Evolutionary conservation across 768 basidiomycete species (phyloP).

Genomic region (Phylloporus rhodoxanthus): DNA sequence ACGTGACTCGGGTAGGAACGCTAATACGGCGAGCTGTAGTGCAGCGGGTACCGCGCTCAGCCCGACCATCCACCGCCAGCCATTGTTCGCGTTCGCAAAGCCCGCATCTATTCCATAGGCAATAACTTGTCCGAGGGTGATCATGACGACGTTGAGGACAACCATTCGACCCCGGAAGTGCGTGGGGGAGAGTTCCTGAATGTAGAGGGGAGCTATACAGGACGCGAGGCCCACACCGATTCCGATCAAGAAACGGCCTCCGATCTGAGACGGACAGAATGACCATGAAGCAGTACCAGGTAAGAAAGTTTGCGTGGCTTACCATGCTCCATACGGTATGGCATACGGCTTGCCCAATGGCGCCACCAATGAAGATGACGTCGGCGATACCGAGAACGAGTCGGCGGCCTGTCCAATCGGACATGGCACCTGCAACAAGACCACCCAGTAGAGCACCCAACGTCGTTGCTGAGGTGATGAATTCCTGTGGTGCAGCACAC

Average conservation of each 20-base stretch:
- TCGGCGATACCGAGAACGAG: conserved; percentile 63
- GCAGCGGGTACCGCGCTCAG: conserved; percentile 65
- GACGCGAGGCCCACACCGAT: conserved; percentile 70
- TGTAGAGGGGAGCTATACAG: conserved; percentile 76
- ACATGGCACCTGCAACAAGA: conserved; percentile 59
- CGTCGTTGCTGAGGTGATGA: conserved; percentile 76
- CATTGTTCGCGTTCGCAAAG: conserved; percentile 50
- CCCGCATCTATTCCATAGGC: conserved; percentile 71
- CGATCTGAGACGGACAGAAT: conserved; percentile 39
- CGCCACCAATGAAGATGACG: conserved; percentile 68
- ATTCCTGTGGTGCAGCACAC: conserved; percentile 44
- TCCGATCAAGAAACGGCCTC: conserved; percentile 70
- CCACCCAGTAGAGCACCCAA: conserved; percentile 75
- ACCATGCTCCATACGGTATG: conserved; percentile 70
- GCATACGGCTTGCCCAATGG: conserved; percentile 63
- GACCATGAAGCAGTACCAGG: not conserved
- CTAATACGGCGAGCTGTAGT: conserved; percentile 53
- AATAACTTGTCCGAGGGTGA: conserved; percentile 76
- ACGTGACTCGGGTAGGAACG: conserved; percentile 78
- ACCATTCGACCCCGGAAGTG: conserved; percentile 71
- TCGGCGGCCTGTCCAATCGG: conserved; percentile 66
- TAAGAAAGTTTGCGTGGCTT: conserved; percentile 3
- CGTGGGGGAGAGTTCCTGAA: conserved; percentile 78
- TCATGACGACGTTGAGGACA: conserved; percentile 75
- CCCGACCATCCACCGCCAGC: conserved; percentile 86